phyloP scores from a whole-genome alignment of 2,329 filamentous ascomycete genomes.

The Colletotrichum limetticola region DNA sequence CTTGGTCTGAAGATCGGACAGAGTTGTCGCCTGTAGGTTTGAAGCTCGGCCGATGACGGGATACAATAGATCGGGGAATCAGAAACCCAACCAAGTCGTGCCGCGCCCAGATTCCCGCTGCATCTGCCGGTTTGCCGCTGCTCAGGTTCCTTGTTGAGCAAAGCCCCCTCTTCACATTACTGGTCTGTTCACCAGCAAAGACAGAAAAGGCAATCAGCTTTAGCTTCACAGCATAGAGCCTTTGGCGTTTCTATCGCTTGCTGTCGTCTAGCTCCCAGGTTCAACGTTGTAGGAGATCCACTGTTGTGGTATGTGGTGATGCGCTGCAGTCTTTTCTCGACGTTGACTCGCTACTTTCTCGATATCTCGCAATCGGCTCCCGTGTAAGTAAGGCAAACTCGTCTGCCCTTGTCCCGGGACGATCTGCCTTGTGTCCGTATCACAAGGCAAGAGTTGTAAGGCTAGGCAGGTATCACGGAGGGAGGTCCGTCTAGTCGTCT shows the following conservation, averaged over 20 bases:
- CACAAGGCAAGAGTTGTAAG: background rate
- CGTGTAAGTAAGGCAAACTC: background rate
- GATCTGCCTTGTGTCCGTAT: background rate
- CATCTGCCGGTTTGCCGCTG: background rate
- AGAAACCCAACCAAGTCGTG: constrained; percentile 5
- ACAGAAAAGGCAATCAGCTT: constrained; percentile 17
- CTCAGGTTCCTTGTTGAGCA: background rate
- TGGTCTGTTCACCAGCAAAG: background rate
- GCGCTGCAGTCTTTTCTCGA: background rate
- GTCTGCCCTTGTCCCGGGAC: background rate
- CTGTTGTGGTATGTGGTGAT: background rate
- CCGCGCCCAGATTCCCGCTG: background rate
- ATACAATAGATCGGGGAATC: background rate
- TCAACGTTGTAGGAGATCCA: background rate
- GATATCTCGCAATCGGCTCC: background rate
- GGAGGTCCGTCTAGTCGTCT: background rate
- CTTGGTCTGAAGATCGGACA: background rate
- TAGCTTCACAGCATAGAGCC: background rate
- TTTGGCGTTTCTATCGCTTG: background rate
- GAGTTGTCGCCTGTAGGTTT: constrained; percentile 2
- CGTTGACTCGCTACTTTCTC: background rate
- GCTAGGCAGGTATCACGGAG: background rate
- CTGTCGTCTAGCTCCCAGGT: background rate
- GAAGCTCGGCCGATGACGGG: constrained; percentile 9
- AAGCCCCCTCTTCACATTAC: background rate